Base-by-base conservation (phyloP, 2,329 filamentous ascomycete genomes). In the Triangularia setosa region DNA sequence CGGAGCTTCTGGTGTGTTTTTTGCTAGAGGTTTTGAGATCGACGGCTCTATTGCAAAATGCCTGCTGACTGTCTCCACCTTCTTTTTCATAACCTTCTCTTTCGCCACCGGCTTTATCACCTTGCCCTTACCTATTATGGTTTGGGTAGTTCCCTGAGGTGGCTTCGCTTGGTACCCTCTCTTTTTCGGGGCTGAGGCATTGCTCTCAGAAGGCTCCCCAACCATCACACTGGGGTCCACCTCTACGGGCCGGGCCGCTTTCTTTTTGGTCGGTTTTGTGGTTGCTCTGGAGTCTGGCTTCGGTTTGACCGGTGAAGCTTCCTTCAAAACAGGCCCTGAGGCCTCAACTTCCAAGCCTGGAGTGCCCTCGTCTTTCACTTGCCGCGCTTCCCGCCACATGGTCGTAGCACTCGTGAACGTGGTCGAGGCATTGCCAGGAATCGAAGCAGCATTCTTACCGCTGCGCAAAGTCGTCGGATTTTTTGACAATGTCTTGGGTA, bases 331-430 rank as follows among this genome's bases (percentile, higher is more conserved):
- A 5, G 23, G 23, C 5, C 16, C 8, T 18, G 52, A 27, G 11
- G 23, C 16, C 23, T 27, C 23, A 16, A 4, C 12, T 25, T 27
- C 52, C 12, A 3, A 1, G 16, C 11, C 44, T 1, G 23, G 44
- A 4, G 7, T 8, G n/a, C 74, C 71, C 8, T 62, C 58, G 4
- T 33, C 28, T 14, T 24, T 35, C 6, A n/a, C 33, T 18, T 73
- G 70, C 48, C 77, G 74, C 5, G 73, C 75, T 9, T 75, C 69
- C 58, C 72, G 70, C 69, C 76, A 75, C 4, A 81, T 67, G 23
- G 71, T 75, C 11, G 78, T 73, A 25, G 81, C 79, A 64, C 75
- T 81, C 2, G 78, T 78, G 61, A 83, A 83, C 0, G 75, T 73
- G 11, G 69, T 71, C 16, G 71, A 67, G 1, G 75, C 76, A 69